Conservation (phyloP, 2,329 filamentous ascomycete genomes). For the Bipolaris zeicola region DNA sequence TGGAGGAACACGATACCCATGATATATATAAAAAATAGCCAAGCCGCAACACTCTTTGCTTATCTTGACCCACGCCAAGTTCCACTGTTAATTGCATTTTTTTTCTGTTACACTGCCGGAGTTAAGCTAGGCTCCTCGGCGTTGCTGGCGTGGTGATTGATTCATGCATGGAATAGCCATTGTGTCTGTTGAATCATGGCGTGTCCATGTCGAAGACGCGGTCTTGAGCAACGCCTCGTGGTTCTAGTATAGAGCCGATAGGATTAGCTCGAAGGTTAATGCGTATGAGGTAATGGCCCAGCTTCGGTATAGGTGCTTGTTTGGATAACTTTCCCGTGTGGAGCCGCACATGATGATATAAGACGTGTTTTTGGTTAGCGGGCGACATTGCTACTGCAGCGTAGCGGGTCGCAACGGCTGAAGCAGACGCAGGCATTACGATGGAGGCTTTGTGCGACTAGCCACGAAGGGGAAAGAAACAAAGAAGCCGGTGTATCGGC, state of each 20-base stretch:
- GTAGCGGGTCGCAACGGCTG: neutral
- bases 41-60: neutral
- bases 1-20: slow-evolving; percentile 1
- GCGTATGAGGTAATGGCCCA: slow-evolving; percentile 4
- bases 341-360: slow-evolving; percentile 13
- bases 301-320: slow-evolving; percentile 9
- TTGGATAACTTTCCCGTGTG: slow-evolving; percentile 5
- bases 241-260: neutral
- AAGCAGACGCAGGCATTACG: neutral
- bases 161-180: neutral
- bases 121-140: neutral
- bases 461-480: neutral
- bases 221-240: neutral
- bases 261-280: slow-evolving; percentile 2
- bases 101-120: neutral
- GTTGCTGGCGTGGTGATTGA: neutral
- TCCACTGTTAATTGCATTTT: neutral
- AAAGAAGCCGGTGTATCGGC: neutral
- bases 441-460: neutral
- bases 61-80: neutral
- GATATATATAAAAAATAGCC: neutral
- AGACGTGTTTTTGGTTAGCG: slow-evolving; percentile 1
- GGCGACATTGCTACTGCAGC: neutral
- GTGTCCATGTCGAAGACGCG: neutral
- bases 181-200: neutral